Base-by-base conservation (phyloP, 2,329 filamentous ascomycete genomes). In the Zasmidium cellare region DNA sequence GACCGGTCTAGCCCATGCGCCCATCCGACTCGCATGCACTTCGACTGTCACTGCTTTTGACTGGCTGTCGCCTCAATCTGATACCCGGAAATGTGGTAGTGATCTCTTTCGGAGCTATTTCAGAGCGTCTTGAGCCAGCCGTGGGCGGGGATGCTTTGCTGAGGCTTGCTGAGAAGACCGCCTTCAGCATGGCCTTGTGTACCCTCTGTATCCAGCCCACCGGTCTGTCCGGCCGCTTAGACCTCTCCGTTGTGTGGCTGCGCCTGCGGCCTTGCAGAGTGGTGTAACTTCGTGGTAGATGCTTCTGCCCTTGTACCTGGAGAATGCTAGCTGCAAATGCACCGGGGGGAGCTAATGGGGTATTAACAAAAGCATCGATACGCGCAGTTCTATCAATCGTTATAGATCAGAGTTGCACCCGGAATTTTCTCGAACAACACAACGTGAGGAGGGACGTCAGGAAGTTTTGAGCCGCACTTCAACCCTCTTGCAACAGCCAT, bases 381-480 rank as follows among this genome's bases (percentile, higher is more conserved):
- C 31, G 50, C 38, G 35, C 41, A 38, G 19, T n/a, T 28, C 23
- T 23, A 22, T 24, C 18, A 5, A 25, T 24, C 22, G 19, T 23
- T 45, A 53, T 31, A 31, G 38, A 18, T 23, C n/a, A 20, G 20
- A 47, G 45, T 47, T 47, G 16, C 38, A 46, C 18, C 24, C 23
- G 24, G 46, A 53, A 49, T 45, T 41, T 56, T 60, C 51, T 55
- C 45, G 57, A 58, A 50, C 38, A 35, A 47, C 35, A 31, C 19
- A 46, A 56, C 44, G 25, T 11, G 25, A 28, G 25, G 24, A 25
- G 38, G 49, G 19, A 47, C 41, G 41, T 56, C 53, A n/a, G 52
- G 48, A 45, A 51, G 31, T 49, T 55, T 58, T 56, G 52, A 61
- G 60, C 62, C 62, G 62, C 57, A 61, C 55, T 63, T 63, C 53